Base-by-base conservation (phyloP, 2,329 filamentous ascomycete species). In the Byssochlamys sp. region DNA sequence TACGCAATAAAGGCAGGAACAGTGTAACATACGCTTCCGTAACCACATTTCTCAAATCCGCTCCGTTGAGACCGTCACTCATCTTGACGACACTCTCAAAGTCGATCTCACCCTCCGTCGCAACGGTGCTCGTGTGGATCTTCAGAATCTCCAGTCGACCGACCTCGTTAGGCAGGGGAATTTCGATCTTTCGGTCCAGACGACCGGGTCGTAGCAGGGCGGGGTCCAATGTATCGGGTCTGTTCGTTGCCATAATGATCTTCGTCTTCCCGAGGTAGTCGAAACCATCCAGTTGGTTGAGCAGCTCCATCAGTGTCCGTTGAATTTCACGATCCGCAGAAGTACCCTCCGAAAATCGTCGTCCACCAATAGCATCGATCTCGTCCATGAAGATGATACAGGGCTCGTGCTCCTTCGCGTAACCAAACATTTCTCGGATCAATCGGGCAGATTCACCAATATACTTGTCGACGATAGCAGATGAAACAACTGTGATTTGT, bases 331-430 rank as follows among this genome's bases (percentile, higher is more conserved):
- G 87, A 78, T 99, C 94, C 54, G 94, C 94, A 59, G 91, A 96
- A 55, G 94, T 99, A 65, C 95, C 94, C 75, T 99, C 94, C 0
- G 90, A 96, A 77, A 99, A 99, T 68, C 94, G 84, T 67, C 95
- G 85, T 62, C 95, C 95, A 73, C 94, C 94, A 69, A 99, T 99
- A 70, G 94, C 94, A 71, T 99, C 94, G 71, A 99, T 99, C 78
- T 99, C 94, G 81, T 99, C 95, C 94, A 99, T 99, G 83, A 99
- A 99, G 77, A 99, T 99, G 75, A 99, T 99, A 75, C 94, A 99
- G 45, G 94, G 94, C 76, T 99, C 94, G 74, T 99, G 94, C 74
- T 99, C 95, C 77, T 96, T 97, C 68, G 95, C 94, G 71, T 99
- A 99, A 58, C 94, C 95, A 71, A 99, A 99, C 95, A 99, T 99